Conservation (phyloP, 352 stramenopile species). For the Phytophthora fragariae region DNA sequence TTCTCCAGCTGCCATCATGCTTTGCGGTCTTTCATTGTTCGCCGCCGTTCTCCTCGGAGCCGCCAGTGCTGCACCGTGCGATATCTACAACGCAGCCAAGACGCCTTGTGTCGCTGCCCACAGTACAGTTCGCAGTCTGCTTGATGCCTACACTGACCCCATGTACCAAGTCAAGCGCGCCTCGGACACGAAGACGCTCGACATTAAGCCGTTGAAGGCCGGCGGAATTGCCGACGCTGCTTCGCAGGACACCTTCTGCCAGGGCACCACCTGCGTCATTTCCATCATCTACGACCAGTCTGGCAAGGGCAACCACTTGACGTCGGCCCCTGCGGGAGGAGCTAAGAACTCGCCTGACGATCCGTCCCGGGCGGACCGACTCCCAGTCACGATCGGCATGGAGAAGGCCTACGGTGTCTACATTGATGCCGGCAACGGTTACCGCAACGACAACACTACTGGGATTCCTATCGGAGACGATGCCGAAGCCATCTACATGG, state of each 20-base stretch:
- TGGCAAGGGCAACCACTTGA: conserved; percentile 33
- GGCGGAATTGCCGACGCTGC: conserved; percentile 25
- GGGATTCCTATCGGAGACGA: conserved; percentile 27
- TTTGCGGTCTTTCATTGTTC: conserved; percentile 24
- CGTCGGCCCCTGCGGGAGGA: conserved; percentile 26
- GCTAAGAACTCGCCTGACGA: conserved; percentile 28
- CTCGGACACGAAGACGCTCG: conserved; percentile 19
- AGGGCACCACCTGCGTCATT: conserved; percentile 22
- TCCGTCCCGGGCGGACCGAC: conserved; percentile 20
- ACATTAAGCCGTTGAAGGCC: conserved; percentile 18
- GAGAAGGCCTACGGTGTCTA: conserved; percentile 32
- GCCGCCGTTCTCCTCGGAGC: conserved; percentile 16
- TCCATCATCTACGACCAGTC: conserved; percentile 40
- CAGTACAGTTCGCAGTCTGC: conserved; percentile 31
- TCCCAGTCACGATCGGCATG: conserved; percentile 18
- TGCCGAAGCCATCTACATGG: conserved; percentile 36
- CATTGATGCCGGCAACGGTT: conserved; percentile 27
- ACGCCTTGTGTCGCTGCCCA: conserved; percentile 35
- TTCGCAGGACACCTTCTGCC: conserved; percentile 31
- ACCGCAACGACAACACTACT: conserved; percentile 28
- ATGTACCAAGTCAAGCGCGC: conserved; percentile 35
- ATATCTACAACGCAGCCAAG: conserved; percentile 31
- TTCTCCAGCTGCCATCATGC: conserved; percentile 11
- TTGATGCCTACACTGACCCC: conserved; percentile 13
- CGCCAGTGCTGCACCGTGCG: conserved; percentile 25